These are phyloP conservation scores for Triticum urartu DNA, from an alignment of 176 grass and related monocot species.

Conservation along the genomic window DNA sequence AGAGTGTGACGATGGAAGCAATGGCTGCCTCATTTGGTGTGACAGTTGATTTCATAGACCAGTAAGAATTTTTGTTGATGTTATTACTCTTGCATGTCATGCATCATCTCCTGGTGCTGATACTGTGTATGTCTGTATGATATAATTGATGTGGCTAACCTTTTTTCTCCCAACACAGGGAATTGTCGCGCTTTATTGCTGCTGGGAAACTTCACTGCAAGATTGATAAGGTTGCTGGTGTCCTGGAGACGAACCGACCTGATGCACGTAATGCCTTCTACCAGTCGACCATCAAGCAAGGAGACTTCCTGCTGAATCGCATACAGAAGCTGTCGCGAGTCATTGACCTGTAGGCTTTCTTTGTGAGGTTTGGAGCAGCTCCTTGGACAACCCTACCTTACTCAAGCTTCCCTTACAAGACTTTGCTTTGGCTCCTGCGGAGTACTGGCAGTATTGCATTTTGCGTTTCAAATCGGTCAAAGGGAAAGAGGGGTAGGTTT, in stretches of 20 bases:
- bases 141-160: not conserved
- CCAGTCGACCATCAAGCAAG: constrained; percentile 98
- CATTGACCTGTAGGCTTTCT: constrained; percentile 69
- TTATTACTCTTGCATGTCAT: not conserved
- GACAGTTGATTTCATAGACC: constrained; percentile 88
- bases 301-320: constrained; percentile 90
- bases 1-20: constrained; percentile 97
- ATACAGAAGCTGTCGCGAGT: constrained; percentile 96
- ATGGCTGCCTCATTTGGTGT: constrained; percentile 97
- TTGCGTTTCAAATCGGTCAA: constrained; percentile 4
- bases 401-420: not conserved
- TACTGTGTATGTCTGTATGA: not conserved
- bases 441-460: not conserved
- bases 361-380: not conserved
- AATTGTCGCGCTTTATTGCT: constrained; percentile 96
- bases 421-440: not conserved
- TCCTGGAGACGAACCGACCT: constrained; percentile 89
- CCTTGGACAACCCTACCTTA: not conserved
- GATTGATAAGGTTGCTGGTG: constrained; percentile 94
- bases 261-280: constrained; percentile 93
- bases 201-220: constrained; percentile 98
- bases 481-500: not conserved
- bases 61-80: constrained; percentile 45
- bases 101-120: not conserved
- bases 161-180: constrained; percentile 32